A percentile compares a stretch with the other conserved stretches of the same genome.
Conservation (phyloP, 2,329 filamentous ascomycete species). For the Fusarium chaquense region DNA sequence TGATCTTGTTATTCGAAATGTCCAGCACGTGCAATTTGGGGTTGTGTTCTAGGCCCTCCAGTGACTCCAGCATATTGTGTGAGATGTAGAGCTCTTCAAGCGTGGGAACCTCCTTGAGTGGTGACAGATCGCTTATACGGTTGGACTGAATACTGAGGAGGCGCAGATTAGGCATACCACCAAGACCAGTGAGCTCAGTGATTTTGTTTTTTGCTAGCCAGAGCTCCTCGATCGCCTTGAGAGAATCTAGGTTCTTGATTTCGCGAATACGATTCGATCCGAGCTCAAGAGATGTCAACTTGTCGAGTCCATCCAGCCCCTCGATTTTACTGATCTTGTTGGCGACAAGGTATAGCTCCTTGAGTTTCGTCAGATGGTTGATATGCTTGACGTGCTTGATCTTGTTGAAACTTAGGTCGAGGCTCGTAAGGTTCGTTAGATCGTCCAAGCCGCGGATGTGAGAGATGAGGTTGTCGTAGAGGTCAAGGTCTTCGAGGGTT, state of each 20-base stretch:
- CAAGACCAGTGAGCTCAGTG: constrained; percentile 80
- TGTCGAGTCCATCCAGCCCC: constrained; percentile 78
- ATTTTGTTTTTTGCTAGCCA: constrained; percentile 99
- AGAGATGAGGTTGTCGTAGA: constrained; percentile 95
- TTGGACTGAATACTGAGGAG: constrained; percentile 97
- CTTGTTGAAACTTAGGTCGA: constrained; percentile 98
- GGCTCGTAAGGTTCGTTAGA: constrained; percentile 77
- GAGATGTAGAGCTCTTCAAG: constrained; percentile 96
- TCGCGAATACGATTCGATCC: constrained; percentile 92
- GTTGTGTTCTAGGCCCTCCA: constrained; percentile 78
- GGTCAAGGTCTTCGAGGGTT: constrained; percentile 84
- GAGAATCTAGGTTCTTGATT: constrained; percentile 83
- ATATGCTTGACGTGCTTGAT: constrained; percentile 98
- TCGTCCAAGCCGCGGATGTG: constrained; percentile 87
- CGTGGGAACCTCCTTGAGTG: constrained; percentile 77
- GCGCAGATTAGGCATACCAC: constrained; percentile 80
- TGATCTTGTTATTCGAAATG: constrained; percentile 87
- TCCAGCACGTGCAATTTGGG: constrained; percentile 81
- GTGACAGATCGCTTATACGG: constrained; percentile 82
- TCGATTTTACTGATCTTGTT: constrained; percentile 95
- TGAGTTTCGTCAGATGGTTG: constrained; percentile 79
- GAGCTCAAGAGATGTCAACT: constrained; percentile 86
- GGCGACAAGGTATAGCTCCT: constrained; percentile 90
- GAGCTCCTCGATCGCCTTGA: constrained; percentile 84
- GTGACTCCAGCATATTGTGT: constrained; percentile 86